Evolutionary conservation across 441 rosid species (phyloP).

Genomic region (Manihot esculenta): DNA sequence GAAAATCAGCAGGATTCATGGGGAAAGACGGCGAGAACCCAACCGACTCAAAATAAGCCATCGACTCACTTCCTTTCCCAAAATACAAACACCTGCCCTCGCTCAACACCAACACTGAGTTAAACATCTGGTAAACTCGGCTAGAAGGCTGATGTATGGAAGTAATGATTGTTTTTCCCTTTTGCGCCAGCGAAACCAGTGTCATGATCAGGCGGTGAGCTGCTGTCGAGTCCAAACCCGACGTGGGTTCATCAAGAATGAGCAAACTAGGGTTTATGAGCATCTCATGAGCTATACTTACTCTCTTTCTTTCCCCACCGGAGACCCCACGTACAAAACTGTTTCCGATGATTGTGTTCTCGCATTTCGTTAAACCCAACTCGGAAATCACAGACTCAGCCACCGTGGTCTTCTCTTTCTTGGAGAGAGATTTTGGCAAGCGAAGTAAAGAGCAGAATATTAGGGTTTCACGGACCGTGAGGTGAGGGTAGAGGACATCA

Average conservation of each 20-base stretch:
- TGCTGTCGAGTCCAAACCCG: slow-evolving; percentile 89
- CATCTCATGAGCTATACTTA: slow-evolving; percentile 88
- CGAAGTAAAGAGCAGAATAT: slow-evolving; percentile 74
- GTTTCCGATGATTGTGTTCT: slow-evolving; percentile 82
- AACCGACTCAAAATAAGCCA: slow-evolving; percentile 63
- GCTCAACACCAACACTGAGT: slow-evolving; percentile 66
- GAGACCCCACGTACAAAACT: slow-evolving; percentile 78
- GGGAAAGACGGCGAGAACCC: slow-evolving; percentile 87
- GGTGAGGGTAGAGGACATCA: slow-evolving; percentile 88
- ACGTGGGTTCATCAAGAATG: slow-evolving; percentile 87
- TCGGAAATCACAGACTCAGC: slow-evolving; percentile 71
- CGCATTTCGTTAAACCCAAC: slow-evolving; percentile 70
- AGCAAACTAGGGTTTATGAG: slow-evolving; percentile 78
- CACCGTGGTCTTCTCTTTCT: slow-evolving; percentile 46
- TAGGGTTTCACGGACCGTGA: slow-evolving; percentile 89
- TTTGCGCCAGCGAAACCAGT: slow-evolving; percentile 51
- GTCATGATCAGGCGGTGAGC: slow-evolving; percentile 67
- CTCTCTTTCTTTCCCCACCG: slow-evolving; percentile 89
- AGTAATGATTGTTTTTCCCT: slow-evolving; percentile 71
- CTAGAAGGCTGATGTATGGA: slow-evolving; percentile 97
- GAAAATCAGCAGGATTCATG: slow-evolving; percentile 95
- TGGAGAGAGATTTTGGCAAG: slow-evolving; percentile 47
- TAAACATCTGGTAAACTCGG: slow-evolving; percentile 81
- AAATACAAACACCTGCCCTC: slow-evolving; percentile 77
- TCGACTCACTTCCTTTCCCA: slow-evolving; percentile 70